Evolutionary conservation across 164 flowering plant genomes (phyloP), one percentile per base, ranked within the genome.

Genomic region (Vitis rotundifolia): DNA sequence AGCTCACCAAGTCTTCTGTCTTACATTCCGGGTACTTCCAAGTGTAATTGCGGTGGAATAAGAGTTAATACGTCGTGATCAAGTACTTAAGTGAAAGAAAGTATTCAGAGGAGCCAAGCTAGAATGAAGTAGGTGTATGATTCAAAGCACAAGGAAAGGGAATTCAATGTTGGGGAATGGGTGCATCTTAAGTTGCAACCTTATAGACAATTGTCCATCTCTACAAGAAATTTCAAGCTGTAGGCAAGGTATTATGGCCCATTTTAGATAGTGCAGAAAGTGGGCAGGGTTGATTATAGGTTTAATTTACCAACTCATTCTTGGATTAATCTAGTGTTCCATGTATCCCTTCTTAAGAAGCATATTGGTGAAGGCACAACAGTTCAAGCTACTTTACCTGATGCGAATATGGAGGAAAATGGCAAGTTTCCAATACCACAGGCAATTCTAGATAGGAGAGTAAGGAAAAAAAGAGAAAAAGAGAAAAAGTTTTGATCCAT

Each of bases 171-270:
- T n/a, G 75, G 70, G 0, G 37, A 59, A 9, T 66, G 28, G 49
- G 71, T 70, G 0, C 70, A 64, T 14, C 5, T 75, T 0, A 65
- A 29, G 31, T 16, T 65, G 9, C 61, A 53, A 3, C 67, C 78
- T 5, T 71, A 66, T 29, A 15, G 59, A 9, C 68, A 71, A 22
- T 2, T 16, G 4, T 44, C 60, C 3, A 8, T 71, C 1, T 15
- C 13, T 7, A 1, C 15, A 10, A 26, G 69, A 9, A 28, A 53
- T 29, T 5, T 15, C 6, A 71, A 70, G 56, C 51, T 71, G 1
- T 14, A 74, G 1, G 19, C 68, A 1, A 49, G 28, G 29, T 75
- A 19, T 67, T 75, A 14, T 71, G 71, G 68, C 1, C 75, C 68
- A 0, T 70, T 47, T n/a, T n/a, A 60, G 19, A 14, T 75, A 2